A percentile compares a stretch with the other conserved stretches of the same genome.
Conservation (phyloP, 2,329 filamentous ascomycete genomes). For the Aspergillus quadricinctus region DNA sequence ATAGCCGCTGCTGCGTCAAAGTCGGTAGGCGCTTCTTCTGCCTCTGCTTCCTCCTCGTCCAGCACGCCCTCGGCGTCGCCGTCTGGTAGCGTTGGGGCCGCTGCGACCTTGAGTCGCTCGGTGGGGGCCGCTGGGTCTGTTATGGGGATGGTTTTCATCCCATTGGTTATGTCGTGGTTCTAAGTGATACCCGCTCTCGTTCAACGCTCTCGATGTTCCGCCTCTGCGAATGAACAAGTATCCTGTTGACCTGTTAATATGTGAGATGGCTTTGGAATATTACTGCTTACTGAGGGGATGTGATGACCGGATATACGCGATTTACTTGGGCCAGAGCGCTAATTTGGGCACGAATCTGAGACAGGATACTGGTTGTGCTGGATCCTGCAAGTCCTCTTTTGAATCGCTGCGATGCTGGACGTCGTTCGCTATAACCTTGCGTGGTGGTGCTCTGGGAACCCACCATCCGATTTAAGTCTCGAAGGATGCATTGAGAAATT, state of each 20-base stretch:
- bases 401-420: neutral
- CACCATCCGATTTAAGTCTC: neutral
- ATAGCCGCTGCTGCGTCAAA: conserved; percentile 4
- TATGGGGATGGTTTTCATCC: conserved; percentile 13
- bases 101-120: conserved; percentile 13
- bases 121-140: conserved; percentile 14
- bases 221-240: neutral
- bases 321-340: neutral
- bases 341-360: neutral
- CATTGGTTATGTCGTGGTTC: conserved; percentile 1
- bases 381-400: neutral
- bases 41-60: conserved; percentile 2
- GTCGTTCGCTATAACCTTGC: neutral
- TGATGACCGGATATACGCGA: neutral
- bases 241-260: neutral
- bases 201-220: too few species aligned
- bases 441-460: neutral
- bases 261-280: neutral
- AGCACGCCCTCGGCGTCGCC: conserved; percentile 4
- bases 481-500: neutral
- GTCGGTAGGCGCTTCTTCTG: neutral
- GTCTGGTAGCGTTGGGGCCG: conserved; percentile 8
- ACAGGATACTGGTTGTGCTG: neutral
- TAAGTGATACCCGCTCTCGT: neutral
- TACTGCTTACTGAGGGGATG: neutral